Conservation (phyloP, 1,284 basidiomycete species). For the Fomitopsis betulina region DNA sequence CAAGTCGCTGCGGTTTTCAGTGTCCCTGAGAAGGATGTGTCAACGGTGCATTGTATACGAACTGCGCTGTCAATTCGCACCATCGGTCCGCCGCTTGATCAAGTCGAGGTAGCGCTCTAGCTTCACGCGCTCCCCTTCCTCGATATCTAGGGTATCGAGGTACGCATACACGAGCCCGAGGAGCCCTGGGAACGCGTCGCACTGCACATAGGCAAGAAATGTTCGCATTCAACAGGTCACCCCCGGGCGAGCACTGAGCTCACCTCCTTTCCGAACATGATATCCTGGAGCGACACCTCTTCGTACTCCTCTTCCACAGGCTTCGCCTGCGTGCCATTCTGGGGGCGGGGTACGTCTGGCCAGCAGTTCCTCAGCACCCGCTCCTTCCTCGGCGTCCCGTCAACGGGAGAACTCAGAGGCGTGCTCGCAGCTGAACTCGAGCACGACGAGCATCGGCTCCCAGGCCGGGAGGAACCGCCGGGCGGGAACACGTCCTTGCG, state of each 20-base stretch:
- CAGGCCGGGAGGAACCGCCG: conserved; percentile 30
- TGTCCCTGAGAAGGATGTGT: conserved; percentile 47
- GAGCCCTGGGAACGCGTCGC: conserved; percentile 77
- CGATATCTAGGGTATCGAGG: conserved; percentile 84
- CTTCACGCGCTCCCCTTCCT: conserved; percentile 55
- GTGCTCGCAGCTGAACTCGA: conserved; percentile 46
- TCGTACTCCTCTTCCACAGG: conserved; percentile 83
- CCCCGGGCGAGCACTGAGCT: neutral
- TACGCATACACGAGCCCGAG: conserved; percentile 84
- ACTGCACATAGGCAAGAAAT: conserved; percentile 30
- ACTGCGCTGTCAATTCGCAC: conserved; percentile 36
- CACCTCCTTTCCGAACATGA: conserved; percentile 92
- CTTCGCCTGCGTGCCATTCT: conserved; percentile 35
- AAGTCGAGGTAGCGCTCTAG: conserved; percentile 81
- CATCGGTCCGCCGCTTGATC: conserved; percentile 75
- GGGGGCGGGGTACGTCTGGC: conserved; percentile 48
- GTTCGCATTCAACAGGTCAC: neutral
- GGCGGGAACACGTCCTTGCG: conserved; percentile 81
- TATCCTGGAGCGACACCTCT: conserved; percentile 90
- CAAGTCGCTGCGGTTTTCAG: conserved; percentile 90
- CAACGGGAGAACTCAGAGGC: conserved; percentile 34
- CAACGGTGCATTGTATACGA: neutral
- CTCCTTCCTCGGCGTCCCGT: conserved; percentile 40
- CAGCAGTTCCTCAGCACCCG: conserved; percentile 71
- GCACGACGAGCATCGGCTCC: conserved; percentile 47